Percentiles rank a stretch among this genome's conserved stretches.
These are phyloP conservation scores for Paracoccidioides brasiliensis DNA, from an alignment of 2,329 filamentous ascomycete species.

Conservation along the genomic window DNA sequence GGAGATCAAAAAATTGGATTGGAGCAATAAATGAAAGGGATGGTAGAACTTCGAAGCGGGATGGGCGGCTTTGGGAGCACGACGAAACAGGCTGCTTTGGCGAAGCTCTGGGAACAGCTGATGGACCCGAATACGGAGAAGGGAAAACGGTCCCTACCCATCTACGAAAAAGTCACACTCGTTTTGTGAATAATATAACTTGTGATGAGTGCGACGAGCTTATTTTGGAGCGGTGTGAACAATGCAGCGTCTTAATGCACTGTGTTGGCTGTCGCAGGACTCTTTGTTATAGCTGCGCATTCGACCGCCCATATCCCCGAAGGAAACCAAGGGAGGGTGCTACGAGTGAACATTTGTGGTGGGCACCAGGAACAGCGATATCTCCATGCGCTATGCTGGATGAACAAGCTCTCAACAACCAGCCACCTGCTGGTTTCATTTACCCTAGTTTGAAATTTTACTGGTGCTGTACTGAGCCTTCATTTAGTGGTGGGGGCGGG, in stretches of 20 bases:
- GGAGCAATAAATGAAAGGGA: slow-evolving; percentile 28
- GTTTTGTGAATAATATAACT: slow-evolving; percentile 40
- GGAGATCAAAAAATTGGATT: slow-evolving; percentile 47
- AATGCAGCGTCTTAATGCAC: slow-evolving; percentile 49
- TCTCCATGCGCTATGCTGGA: slow-evolving; percentile 49
- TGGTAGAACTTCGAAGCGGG: slow-evolving; percentile 23
- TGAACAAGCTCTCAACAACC: slow-evolving; percentile 19
- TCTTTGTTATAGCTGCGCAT: slow-evolving; percentile 47
- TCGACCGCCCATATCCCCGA: slow-evolving; percentile 39
- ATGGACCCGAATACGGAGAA: slow-evolving; percentile 33
- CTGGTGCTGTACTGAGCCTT: slow-evolving; percentile 48
- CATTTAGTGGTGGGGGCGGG: slow-evolving; percentile 47
- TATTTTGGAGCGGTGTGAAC: slow-evolving; percentile 45
- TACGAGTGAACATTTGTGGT: slow-evolving; percentile 39
- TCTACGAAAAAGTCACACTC: slow-evolving; percentile 39
- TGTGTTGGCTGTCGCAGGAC: slow-evolving; percentile 49
- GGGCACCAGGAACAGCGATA: slow-evolving; percentile 42
- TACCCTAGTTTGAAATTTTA: slow-evolving; percentile 42
- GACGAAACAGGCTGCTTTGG: slow-evolving; percentile 42
- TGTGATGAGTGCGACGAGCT: slow-evolving; percentile 42
- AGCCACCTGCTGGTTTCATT: slow-evolving; percentile 23
- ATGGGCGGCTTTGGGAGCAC: slow-evolving; percentile 45
- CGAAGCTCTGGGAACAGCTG: slow-evolving; percentile 41
- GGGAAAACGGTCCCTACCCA: slow-evolving; percentile 44
- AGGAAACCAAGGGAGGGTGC: slow-evolving; percentile 19